Evolutionary conservation across 352 stramenopile species (phyloP), one percentile per base, ranked within the genome.

Genomic region (Globisporangium megalacanthum): DNA sequence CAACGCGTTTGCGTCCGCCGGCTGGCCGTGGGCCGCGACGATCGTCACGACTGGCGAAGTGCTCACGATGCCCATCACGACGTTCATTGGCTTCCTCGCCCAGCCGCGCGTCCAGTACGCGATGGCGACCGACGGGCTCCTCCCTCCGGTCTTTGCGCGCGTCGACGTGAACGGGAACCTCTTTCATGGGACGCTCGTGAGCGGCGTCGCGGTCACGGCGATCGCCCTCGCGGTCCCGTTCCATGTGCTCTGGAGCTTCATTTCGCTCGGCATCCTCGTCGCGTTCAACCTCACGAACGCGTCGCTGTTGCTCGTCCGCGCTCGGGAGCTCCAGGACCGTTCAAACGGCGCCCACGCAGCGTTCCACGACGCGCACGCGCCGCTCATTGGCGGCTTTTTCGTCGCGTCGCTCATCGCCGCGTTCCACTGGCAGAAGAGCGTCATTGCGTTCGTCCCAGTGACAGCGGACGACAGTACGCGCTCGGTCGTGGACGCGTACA

Each of bases 51-150:
- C 82, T 3, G 95, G 95, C 22, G 95, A 98, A 66, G 77, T 98
- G 4, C 61, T 97, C 31, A 98, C 92, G 15, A 94, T 98, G 70
- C 95, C 95, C 0, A 87, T 98, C 41, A 96, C 97, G n/a, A 87
- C 97, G 7, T 86, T 99, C 39, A 96, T 98, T 36, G 94, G 88
- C 13, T 96, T 98, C 42, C 68, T 98, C 31, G 92, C 95, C 4
- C 95, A 99, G 64, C 94, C 94, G 4, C 77, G 91, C 6, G 79
- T 94, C 46, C 73, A 86, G 61, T 98, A 92, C 64, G 92, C 94
- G 1, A 95, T 98, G 85, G 87, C 92, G 1, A 86, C 88, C 33
- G 96, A 99, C 66, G 95, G 95, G 1, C 68, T 99, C 4, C 59
- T 98, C 35, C 95, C 96, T 0, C 49, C 49, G 5, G 64, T 90